phyloP scores from a whole-genome alignment of 2,329 filamentous ascomycete species.

The Curvularia spicifera region DNA sequence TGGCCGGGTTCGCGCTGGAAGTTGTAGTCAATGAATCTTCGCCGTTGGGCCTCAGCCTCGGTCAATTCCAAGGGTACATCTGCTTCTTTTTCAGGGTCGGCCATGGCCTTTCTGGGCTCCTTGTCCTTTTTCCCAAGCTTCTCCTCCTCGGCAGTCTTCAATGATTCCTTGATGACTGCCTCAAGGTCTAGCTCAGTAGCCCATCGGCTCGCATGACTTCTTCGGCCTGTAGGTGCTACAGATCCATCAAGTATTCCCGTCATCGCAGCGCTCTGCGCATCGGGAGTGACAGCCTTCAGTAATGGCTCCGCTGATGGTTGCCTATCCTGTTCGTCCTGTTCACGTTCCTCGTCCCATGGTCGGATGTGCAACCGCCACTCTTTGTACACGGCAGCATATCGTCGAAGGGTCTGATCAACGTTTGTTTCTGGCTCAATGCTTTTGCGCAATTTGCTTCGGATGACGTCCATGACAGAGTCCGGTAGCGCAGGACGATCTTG shows the following conservation, averaged over 20 bases:
- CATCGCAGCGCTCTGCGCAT: conserved; percentile 47
- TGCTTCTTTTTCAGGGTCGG: conserved; percentile 78
- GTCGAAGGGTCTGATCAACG: conserved; percentile 37
- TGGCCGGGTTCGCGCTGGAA: conserved; percentile 69
- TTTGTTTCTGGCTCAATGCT: conserved; percentile 41
- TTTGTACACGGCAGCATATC: conserved; percentile 50
- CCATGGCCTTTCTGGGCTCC: conserved; percentile 69
- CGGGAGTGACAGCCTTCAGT: conserved; percentile 54
- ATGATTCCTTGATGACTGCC: conserved; percentile 73
- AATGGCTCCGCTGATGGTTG: conserved; percentile 46
- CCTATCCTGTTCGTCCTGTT: conserved; percentile 48
- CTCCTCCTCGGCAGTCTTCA: conserved; percentile 70
- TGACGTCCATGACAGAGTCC: conserved; percentile 44
- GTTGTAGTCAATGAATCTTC: conserved; percentile 69
- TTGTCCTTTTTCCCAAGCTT: conserved; percentile 68
- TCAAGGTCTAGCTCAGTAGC: conserved; percentile 75
- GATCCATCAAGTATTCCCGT: conserved; percentile 38
- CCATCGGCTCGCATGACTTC: conserved; percentile 43
- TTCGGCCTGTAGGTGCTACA: conserved; percentile 38
- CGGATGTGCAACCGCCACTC: conserved; percentile 52
- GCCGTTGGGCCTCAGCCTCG: conserved; percentile 63
- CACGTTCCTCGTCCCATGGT: conserved; percentile 50
- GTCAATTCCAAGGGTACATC: conserved; percentile 73
- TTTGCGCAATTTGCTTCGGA: conserved; percentile 45
- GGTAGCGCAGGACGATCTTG: conserved; percentile 49